Base-by-base conservation (phyloP, 2,329 filamentous ascomycete species). In the Talaromyces albobiverticillius region DNA sequence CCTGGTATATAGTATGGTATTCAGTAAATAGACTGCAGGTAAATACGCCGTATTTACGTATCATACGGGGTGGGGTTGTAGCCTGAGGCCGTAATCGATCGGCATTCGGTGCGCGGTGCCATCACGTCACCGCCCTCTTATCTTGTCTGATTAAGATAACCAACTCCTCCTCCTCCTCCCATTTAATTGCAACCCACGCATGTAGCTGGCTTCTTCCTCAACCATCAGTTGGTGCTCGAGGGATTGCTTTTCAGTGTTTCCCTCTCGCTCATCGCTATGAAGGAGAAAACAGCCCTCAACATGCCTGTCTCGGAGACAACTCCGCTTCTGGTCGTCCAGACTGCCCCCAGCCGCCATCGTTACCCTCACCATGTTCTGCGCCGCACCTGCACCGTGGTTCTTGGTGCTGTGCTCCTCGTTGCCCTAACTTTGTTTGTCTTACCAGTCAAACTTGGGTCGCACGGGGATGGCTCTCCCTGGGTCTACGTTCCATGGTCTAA, bases 351-450 rank as follows among this genome's bases (percentile, higher is more conserved):
- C 49, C 70, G 65, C 47, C 69, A 67, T 54, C 70, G 73, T 55
- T 76, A 76, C 56, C 71, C 69, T 8, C 76, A 77, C 56, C 65
- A 70, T 53, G 63, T 64, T 11, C 59, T 78, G 25, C 74, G 75
- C 29, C 72, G 69, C 40, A 63, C 67, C 52, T 78, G 75, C 63
- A 74, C 71, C 25, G 63, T 68, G 47, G 59, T 69, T 20, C 67
- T 79, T 6, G 64, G 65, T 18, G 61, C 65, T 22, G 59, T 74
- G 11, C 69, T 79, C 13, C 46, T 73, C 11, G 57, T 73, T 18
- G 65, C 69, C 16, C 57, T 73, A 8, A 60, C 73, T 22, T 64
- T 76, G 6, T 76, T 79, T 57, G 59, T 78, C 23, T 56, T 74
- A 3, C 75, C 76, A 1, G 59, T 63, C 26, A 66, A 67, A 26